Conservation (phyloP, 495 filamentous ascomycete genomes). For the Penicillium paxilli region DNA sequence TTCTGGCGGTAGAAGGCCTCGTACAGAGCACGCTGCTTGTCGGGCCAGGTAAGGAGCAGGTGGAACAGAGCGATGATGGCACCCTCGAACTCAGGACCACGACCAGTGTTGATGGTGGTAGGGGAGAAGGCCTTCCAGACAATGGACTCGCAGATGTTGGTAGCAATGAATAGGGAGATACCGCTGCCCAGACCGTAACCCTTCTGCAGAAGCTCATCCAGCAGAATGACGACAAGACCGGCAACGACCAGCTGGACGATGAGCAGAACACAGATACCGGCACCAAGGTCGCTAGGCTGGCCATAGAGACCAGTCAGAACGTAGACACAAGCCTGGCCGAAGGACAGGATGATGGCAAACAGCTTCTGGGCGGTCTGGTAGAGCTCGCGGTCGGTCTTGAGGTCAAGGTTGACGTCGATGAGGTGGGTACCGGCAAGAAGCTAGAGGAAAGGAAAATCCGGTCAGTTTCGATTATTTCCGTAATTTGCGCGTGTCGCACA, state of each 20-base stretch:
- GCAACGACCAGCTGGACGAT: slow-evolving; percentile 96
- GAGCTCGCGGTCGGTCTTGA: slow-evolving; percentile 98
- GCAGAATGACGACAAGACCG: slow-evolving; percentile 96
- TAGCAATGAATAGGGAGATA: slow-evolving; percentile 99
- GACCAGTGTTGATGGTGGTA: slow-evolving; percentile 98
- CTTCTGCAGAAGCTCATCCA: slow-evolving; percentile 99
- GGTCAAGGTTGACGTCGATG: slow-evolving; percentile 99
- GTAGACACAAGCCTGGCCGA: slow-evolving; percentile 94
- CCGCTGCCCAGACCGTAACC: slow-evolving; percentile 97
- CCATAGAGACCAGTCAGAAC: slow-evolving; percentile 98
- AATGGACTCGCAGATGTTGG: slow-evolving; percentile 99
- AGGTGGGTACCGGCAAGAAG: slow-evolving; percentile 98
- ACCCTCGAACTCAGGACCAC: slow-evolving; percentile 98
- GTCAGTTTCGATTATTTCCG: slow-evolving; percentile 21
- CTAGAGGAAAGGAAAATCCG: slow-evolving; percentile 23
- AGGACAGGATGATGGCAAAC: slow-evolving; percentile 95
- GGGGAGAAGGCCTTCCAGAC: slow-evolving; percentile 99
- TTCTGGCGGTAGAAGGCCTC: slow-evolving; percentile 99
- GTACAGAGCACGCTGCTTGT: slow-evolving; percentile 95
- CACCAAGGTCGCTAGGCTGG: slow-evolving; percentile 90
- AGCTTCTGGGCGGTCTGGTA: slow-evolving; percentile 99
- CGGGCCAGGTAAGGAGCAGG: slow-evolving; percentile 94
- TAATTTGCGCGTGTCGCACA: neutral
- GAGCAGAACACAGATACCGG: slow-evolving; percentile 95
- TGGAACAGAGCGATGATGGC: slow-evolving; percentile 99